phyloP scores from a whole-genome alignment of 2,329 filamentous ascomycete genomes.

The Aureobasidium sp. region DNA sequence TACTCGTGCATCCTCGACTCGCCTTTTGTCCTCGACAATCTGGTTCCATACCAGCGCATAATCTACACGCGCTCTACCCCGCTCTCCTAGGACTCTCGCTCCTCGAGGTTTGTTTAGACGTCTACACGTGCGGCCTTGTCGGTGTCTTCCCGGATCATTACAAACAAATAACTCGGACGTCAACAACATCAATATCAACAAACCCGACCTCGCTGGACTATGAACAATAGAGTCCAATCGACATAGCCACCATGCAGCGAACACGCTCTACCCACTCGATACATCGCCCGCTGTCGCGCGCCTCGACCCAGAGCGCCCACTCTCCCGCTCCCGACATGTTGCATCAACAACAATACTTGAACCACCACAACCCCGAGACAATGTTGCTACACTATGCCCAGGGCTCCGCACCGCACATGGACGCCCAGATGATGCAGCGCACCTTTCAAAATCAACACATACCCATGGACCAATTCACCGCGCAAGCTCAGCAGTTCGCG shows the following conservation, averaged over 20 bases:
- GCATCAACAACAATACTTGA: conserved; percentile 16
- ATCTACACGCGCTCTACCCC: not conserved
- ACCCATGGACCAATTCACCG: conserved; percentile 13
- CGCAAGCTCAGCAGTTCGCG: conserved; percentile 11
- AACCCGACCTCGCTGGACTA: conserved; percentile 5
- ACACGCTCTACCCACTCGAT: conserved; percentile 16
- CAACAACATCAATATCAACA: conserved; percentile 14
- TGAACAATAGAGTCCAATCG: conserved; percentile 1
- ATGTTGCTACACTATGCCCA: conserved; percentile 16
- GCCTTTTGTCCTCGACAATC: not conserved
- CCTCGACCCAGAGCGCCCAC: conserved; percentile 17
- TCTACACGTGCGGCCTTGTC: conserved; percentile 7
- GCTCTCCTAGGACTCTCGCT: not conserved
- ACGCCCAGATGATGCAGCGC: conserved; percentile 17
- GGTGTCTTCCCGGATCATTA: conserved; percentile 8
- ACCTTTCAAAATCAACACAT: conserved; percentile 14
- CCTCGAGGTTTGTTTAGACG: not conserved
- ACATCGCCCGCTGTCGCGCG: conserved; percentile 17
- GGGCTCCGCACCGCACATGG: conserved; percentile 15
- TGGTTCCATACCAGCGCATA: not conserved
- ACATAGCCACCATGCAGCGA: conserved; percentile 18
- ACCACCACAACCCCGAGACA: conserved; percentile 14
- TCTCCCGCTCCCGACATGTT: conserved; percentile 18
- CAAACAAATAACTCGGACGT: conserved; percentile 10
- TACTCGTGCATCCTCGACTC: conserved; percentile 5